Conservation (phyloP, 2,329 filamentous ascomycete genomes). For the Metarhizium brunneum region DNA sequence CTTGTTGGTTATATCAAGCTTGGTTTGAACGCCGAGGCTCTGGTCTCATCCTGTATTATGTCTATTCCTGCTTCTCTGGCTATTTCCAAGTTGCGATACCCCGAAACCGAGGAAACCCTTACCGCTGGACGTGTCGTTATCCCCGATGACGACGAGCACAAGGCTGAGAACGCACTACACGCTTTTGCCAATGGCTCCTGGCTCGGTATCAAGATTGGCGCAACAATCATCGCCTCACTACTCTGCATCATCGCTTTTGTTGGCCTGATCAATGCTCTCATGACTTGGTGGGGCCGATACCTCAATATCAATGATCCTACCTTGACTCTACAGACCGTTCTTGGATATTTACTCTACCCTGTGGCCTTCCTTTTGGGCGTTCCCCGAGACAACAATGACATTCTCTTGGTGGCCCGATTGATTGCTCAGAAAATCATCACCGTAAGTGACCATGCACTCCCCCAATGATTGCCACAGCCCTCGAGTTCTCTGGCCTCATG, state of each 20-base stretch:
- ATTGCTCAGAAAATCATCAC: constrained; percentile 81
- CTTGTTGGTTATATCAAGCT: constrained; percentile 78
- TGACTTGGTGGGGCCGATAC: constrained; percentile 79
- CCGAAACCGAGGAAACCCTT: constrained; percentile 77
- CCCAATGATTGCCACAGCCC: background rate
- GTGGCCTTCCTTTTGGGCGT: constrained; percentile 77
- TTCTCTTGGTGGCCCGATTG: constrained; percentile 66
- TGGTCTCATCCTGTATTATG: constrained; percentile 92
- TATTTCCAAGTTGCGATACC: constrained; percentile 81
- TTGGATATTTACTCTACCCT: constrained; percentile 71
- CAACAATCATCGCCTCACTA: constrained; percentile 71
- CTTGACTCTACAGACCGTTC: constrained; percentile 63
- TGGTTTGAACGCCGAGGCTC: constrained; percentile 73
- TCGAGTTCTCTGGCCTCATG: too few relatives aligned
- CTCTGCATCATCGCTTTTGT: constrained; percentile 76
- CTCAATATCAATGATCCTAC: constrained; percentile 60
- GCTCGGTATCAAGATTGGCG: constrained; percentile 79
- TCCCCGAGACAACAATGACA: constrained; percentile 48
- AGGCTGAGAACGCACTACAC: constrained; percentile 71
- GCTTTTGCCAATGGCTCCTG: constrained; percentile 79
- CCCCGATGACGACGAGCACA: constrained; percentile 68
- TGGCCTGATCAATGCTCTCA: constrained; percentile 62
- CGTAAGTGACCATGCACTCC: constrained; percentile 24
- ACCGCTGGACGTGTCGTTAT: constrained; percentile 75
- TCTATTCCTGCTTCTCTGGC: constrained; percentile 86